These are phyloP conservation scores for Xanthoconium purpureum DNA, from an alignment of 768 basidiomycete genomes.

Conservation along the genomic window DNA sequence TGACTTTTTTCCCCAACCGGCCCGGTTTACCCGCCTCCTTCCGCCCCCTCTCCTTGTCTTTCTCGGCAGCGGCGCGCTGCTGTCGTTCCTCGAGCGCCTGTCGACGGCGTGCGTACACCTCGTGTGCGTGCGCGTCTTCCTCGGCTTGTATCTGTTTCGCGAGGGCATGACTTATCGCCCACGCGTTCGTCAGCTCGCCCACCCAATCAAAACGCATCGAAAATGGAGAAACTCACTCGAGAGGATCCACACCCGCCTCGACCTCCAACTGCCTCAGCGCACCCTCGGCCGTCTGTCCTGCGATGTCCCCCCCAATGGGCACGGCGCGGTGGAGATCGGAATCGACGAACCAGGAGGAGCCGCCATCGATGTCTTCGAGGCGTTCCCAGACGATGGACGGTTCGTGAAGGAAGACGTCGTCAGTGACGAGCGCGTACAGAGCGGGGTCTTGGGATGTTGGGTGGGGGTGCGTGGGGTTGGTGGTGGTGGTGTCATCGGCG, in stretches of 20 bases:
- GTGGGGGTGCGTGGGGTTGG: background rate
- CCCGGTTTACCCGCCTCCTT: conserved; percentile 23
- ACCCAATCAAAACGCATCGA: background rate
- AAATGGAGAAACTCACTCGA: conserved; percentile 51
- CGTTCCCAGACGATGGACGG: conserved; percentile 87
- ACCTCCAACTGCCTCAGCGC: conserved; percentile 50
- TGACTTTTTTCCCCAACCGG: conserved; percentile 37
- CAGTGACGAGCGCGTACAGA: conserved; percentile 83
- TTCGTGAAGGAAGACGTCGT: conserved; percentile 76
- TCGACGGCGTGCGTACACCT: conserved; percentile 34
- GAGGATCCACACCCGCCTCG: conserved; percentile 44
- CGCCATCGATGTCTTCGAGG: conserved; percentile 83
- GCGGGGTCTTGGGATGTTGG: conserved; percentile 34
- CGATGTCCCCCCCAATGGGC: conserved; percentile 79
- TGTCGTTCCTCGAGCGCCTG: conserved; percentile 26
- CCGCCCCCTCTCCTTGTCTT: conserved; percentile 15
- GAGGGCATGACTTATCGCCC: conserved; percentile 41
- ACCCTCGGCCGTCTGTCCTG: conserved; percentile 66
- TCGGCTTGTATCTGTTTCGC: conserved; percentile 79
- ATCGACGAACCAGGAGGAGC: conserved; percentile 75
- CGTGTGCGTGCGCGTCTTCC: conserved; percentile 58
- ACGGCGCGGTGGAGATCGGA: conserved; percentile 58
- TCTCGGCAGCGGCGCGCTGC: conserved; percentile 11
- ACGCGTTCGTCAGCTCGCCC: background rate
- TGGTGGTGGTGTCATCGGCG: background rate